A percentile compares a stretch with the other conserved stretches of the same genome.
Evolutionary conservation across 257 asterid species (phyloP).

Genomic region (Primulina huaijiensis): DNA sequence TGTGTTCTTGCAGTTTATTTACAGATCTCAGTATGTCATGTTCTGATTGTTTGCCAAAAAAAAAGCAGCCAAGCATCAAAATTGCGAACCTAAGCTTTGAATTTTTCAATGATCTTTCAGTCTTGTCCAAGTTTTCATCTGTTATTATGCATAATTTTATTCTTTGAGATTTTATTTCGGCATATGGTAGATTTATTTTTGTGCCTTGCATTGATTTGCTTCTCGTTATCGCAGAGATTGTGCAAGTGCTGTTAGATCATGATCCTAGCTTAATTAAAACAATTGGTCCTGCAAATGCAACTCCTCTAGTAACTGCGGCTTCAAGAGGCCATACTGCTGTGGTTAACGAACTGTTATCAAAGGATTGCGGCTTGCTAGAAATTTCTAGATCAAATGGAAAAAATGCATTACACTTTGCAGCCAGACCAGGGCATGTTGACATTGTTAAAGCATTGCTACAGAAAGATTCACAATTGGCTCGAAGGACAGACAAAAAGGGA

Average conservation of each 20-base stretch:
- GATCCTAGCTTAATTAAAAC: constrained; percentile 46
- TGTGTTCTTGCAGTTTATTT: constrained; percentile 1
- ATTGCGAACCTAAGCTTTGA: neutral
- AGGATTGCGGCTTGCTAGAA: constrained; percentile 49
- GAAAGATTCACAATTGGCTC: constrained; percentile 49
- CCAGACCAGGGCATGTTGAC: constrained; percentile 54
- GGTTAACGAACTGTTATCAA: constrained; percentile 48
- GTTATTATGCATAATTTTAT: neutral
- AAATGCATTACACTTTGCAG: constrained; percentile 51
- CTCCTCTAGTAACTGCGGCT: constrained; percentile 59
- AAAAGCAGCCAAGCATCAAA: neutral
- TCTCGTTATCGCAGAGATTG: constrained; percentile 36
- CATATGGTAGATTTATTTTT: neutral
- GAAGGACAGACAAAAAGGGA: constrained; percentile 52
- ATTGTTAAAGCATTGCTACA: constrained; percentile 46
- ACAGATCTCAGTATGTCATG: neutral
- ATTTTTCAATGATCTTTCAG: neutral
- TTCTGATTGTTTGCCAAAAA: neutral
- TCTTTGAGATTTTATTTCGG: neutral
- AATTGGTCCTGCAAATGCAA: constrained; percentile 51
- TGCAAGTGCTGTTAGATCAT: constrained; percentile 50
- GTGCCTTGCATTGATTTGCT: constrained; percentile 7
- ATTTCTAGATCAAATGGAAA: constrained; percentile 51
- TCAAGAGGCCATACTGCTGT: constrained; percentile 51
- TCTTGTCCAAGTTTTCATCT: neutral